Evolutionary conservation across 176 grass and related monocot genomes (phyloP).

Genomic region (Thinopyrum elongatum): DNA sequence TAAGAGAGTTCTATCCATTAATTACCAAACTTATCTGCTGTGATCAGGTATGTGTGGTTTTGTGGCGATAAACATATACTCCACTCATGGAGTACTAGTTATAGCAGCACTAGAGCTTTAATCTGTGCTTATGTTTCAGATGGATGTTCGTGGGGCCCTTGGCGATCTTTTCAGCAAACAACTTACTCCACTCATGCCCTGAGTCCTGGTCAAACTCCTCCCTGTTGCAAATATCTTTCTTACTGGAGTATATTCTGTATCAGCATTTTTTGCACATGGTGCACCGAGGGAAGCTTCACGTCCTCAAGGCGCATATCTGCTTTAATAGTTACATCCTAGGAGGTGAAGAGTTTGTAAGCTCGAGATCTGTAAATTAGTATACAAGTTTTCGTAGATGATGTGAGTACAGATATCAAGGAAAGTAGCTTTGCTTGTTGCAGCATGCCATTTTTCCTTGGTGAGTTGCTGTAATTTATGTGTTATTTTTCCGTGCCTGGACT

Average conservation of each 20-base stretch:
- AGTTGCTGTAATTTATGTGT: slow-evolving; percentile 31
- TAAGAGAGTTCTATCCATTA: slow-evolving; percentile 94
- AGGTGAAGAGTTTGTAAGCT: slow-evolving; percentile 11
- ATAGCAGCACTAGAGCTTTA: background rate
- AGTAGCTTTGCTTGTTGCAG: slow-evolving; percentile 5
- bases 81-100: background rate
- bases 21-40: slow-evolving; percentile 99
- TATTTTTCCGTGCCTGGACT: slow-evolving; percentile 11
- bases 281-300: slow-evolving; percentile 19
- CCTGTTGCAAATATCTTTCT: slow-evolving; percentile 44
- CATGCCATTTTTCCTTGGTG: slow-evolving; percentile 26
- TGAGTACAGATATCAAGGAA: slow-evolving; percentile 21
- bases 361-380: slow-evolving; percentile 26
- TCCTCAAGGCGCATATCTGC: slow-evolving; percentile 15
- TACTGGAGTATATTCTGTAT: slow-evolving; percentile 31
- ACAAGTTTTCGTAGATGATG: slow-evolving; percentile 21
- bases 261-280: slow-evolving; percentile 34
- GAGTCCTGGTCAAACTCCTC: slow-evolving; percentile 23
- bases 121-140: slow-evolving; percentile 49
- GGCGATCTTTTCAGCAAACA: slow-evolving; percentile 91
- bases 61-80: background rate
- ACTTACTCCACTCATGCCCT: slow-evolving; percentile 79
- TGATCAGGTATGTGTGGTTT: slow-evolving; percentile 68
- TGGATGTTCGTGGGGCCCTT: slow-evolving; percentile 91
- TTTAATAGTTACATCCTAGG: slow-evolving; percentile 24